Base-by-base conservation (phyloP, 176 grass and related monocot species). In the Dendrocalamus sinicus region DNA sequence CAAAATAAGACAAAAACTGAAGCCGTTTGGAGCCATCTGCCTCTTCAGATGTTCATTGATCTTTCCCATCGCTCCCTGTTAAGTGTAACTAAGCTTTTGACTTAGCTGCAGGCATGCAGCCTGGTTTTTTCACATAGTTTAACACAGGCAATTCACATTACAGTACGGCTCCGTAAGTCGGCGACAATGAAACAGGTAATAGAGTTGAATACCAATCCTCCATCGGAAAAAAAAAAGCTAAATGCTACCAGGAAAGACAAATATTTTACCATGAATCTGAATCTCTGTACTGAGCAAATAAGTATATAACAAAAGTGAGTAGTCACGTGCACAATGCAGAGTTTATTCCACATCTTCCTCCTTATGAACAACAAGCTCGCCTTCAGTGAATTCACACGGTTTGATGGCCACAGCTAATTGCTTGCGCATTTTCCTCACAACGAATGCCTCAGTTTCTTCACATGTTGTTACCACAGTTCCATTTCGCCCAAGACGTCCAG, bases 351-450 rank as follows among this genome's bases (percentile, higher is more conserved):
- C 85, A 52, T 91, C 89, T 80, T 91, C 85, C 68, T 91, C 89
- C 43, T 87, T 84, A 28, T 87, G 89, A 84, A 87, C 68, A 67
- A 83, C 19, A 45, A 87, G 85, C 59, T 91, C 62, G 7, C 84
- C 89, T 87, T 91, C 89, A 30, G 89, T 91, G 80, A 91, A 91
- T 30, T 87, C 89, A 1, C 85, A 91, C 51, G 89, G 89, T 52
- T 91, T 91, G 67, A 91, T 91, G 30, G 89, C 28, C 17, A 98
- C 86, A 58, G 81, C 84, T 60, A 98, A 75, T 17, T 95, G 88
- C 88, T 81, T 90, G 67, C 88, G 88, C 90, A 98, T 83, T 84
- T 98, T 98, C 54, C 90, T 98, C 48, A 95, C 92, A 79, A 98
- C 88, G 86, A 98, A 98, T 16, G 88, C 81, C 88, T 95, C 91